These are phyloP conservation scores for Colletotrichum theobromicola DNA, from an alignment of 2,329 filamentous ascomycete species.

Conservation along the genomic window DNA sequence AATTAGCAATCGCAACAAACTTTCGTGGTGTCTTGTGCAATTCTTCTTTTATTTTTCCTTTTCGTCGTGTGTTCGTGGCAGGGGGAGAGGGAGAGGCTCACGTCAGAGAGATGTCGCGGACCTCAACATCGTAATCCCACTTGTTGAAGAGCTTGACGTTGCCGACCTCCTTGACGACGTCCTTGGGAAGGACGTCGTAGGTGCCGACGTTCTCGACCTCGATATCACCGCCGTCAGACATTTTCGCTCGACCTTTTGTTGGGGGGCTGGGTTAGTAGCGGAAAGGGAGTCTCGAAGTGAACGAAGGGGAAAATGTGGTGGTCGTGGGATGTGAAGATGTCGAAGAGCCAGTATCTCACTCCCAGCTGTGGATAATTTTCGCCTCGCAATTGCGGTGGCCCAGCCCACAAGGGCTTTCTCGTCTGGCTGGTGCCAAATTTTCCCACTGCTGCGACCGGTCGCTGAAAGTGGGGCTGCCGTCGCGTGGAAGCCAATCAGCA, in stretches of 20 bases:
- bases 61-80: not conserved
- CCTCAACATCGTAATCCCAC: conserved; percentile 98
- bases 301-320: conserved; percentile 20
- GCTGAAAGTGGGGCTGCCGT: conserved; percentile 30
- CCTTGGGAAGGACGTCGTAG: conserved; percentile 89
- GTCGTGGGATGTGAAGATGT: conserved; percentile 23
- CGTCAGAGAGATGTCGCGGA: conserved; percentile 99
- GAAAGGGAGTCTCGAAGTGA: conserved; percentile 13
- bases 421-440: conserved; percentile 10
- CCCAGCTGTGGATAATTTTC: conserved; percentile 18
- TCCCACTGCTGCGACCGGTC: conserved; percentile 24
- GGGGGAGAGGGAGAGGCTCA: conserved; percentile 41
- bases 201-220: conserved; percentile 82
- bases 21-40: not conserved
- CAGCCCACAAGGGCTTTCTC: not conserved
- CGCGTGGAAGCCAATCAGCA: conserved; percentile 39
- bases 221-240: conserved; percentile 96
- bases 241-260: conserved; percentile 54
- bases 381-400: not conserved
- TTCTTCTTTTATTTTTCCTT: conserved; percentile 22
- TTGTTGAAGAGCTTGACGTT: conserved; percentile 98
- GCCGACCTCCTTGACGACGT: conserved; percentile 87
- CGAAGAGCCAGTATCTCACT: conserved; percentile 13
- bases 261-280: conserved; percentile 18
- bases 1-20: conserved; percentile 35